Evolutionary conservation across 192 early-diverging fungal genomes (phyloP).

Genomic region (Allomyces arbusculus): DNA sequence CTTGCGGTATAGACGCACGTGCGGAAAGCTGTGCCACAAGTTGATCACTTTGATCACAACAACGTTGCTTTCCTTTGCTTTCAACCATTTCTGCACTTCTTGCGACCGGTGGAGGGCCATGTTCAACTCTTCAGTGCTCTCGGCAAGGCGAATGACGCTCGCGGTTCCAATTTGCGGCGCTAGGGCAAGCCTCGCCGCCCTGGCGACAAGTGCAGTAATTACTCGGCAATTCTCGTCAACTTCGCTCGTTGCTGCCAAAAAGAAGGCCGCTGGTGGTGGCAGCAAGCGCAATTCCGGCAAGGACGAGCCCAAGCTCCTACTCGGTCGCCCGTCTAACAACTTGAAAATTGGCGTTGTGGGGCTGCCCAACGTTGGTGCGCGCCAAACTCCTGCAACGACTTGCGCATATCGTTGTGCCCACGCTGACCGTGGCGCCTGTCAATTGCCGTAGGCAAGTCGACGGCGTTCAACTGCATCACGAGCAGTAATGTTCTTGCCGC

Average conservation of each 20-base stretch:
- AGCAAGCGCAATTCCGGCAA: not conserved
- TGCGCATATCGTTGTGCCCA: slow-evolving; percentile 1
- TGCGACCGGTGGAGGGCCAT: too few relatives aligned
- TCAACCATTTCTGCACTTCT: too few relatives aligned
- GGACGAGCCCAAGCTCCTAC: slow-evolving; percentile 47
- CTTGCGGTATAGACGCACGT: too few relatives aligned
- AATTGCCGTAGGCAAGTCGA: slow-evolving; percentile 33
- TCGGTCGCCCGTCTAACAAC: slow-evolving; percentile 72
- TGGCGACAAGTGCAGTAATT: too few relatives aligned
- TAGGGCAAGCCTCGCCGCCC: too few relatives aligned
- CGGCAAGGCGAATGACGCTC: not conserved
- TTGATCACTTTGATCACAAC: too few relatives aligned
- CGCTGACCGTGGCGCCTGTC: not conserved
- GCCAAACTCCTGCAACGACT: slow-evolving; percentile 26
- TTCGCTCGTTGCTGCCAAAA: not conserved
- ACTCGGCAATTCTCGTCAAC: not conserved
- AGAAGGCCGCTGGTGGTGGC: not conserved
- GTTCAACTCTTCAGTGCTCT: too few relatives aligned
- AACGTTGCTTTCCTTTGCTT: too few relatives aligned
- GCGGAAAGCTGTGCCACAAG: too few relatives aligned
- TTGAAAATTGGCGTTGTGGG: slow-evolving; percentile 90
- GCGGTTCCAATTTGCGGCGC: too few relatives aligned
- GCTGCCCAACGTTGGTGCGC: slow-evolving; percentile 80
- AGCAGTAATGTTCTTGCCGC: slow-evolving; percentile 50
- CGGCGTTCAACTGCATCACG: slow-evolving; percentile 67